These are phyloP conservation scores for Wickerhamiella spandovensis DNA, from an alignment of 805 yeast species.

Conservation along the genomic window DNA sequence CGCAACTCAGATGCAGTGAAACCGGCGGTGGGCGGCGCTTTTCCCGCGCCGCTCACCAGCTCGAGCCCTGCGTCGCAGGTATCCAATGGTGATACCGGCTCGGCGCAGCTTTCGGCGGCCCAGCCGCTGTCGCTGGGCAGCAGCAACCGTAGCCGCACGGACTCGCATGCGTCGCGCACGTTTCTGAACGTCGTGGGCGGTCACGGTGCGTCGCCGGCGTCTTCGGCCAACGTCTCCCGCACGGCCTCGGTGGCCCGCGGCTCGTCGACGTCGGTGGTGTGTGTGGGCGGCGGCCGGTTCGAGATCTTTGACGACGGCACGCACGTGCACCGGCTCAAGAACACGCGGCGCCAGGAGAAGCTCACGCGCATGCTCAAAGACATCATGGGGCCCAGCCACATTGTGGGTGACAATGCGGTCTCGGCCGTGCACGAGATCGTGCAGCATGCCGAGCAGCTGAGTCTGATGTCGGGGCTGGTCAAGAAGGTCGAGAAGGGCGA, in stretches of 20 bases:
- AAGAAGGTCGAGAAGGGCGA: constrained; percentile 25
- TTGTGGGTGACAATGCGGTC: constrained; percentile 23
- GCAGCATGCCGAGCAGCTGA: constrained; percentile 16
- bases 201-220: neutral
- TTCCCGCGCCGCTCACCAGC: neutral
- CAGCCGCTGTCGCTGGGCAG: neutral
- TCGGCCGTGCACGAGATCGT: constrained; percentile 20
- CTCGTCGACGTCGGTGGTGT: neutral
- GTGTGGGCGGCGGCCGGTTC: constrained; percentile 12
- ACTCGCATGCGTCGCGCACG: neutral
- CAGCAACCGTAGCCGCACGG: neutral
- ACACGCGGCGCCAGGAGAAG: constrained; percentile 39
- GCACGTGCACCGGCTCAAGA: constrained; percentile 69
- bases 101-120: neutral
- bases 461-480: constrained; percentile 25
- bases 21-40: neutral
- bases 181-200: neutral
- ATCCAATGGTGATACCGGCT: neutral
- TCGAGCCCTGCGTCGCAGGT: neutral
- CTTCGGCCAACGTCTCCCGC: neutral
- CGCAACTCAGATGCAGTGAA: neutral
- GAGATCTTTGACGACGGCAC: constrained; percentile 35
- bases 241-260: neutral
- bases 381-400: constrained; percentile 26
- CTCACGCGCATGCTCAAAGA: constrained; percentile 50